Percentiles rank a stretch among this genome's conserved stretches.
phyloP scores from a whole-genome alignment of 768 basidiomycete species.

The Rhizopogon vulgaris region DNA sequence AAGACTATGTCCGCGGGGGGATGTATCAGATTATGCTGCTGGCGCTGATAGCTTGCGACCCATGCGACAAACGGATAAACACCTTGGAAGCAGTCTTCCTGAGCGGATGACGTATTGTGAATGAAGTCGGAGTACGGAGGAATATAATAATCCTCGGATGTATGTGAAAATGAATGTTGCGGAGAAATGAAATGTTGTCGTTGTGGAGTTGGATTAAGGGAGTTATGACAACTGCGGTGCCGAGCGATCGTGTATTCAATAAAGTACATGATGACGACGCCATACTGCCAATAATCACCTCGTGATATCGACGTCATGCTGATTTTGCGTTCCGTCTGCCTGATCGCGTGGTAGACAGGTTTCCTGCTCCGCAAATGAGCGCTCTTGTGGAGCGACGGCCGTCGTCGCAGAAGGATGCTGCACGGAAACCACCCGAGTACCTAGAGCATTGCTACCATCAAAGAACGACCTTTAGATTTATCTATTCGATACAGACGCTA shows the following conservation, averaged over 20 bases:
- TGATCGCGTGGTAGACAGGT: background rate
- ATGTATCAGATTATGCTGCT: background rate
- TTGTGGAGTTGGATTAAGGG: background rate
- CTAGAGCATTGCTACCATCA: background rate
- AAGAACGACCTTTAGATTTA: background rate
- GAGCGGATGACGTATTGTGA: background rate
- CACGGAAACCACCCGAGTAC: background rate
- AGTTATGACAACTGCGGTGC: background rate
- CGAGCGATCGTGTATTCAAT: background rate
- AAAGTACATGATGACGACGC: background rate
- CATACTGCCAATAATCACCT: background rate
- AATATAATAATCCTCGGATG: background rate
- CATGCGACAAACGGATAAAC: background rate
- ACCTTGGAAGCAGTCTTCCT: background rate
- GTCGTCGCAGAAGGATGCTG: background rate
- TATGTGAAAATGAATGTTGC: background rate
- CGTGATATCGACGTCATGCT: background rate
- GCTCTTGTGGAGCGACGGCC: background rate
- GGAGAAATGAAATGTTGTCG: background rate
- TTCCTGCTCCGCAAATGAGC: background rate
- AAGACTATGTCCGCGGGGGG: background rate
- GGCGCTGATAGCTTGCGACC: background rate
- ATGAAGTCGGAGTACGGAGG: background rate
- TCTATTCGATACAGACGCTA: background rate
- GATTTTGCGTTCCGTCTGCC: background rate